Evolutionary conservation across 129 eudicot species (phyloP).

Genomic region (Saussurea involucrata): DNA sequence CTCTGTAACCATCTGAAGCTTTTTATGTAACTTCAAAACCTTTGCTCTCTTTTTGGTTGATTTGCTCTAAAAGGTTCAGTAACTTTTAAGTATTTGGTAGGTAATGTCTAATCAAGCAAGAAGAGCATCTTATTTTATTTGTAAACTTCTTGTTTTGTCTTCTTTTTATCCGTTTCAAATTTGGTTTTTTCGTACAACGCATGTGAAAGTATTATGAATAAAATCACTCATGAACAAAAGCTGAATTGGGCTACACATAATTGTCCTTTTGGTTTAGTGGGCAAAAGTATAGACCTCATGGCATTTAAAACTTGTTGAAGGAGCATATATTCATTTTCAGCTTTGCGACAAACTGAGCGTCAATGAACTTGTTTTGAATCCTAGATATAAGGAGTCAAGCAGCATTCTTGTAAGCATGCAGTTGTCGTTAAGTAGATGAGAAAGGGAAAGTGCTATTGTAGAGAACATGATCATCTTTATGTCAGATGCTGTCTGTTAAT

Average conservation of each 20-base stretch:
- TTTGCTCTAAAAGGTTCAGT: constrained; percentile 2
- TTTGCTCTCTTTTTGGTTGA: background rate
- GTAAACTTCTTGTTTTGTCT: background rate
- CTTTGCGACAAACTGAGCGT: background rate
- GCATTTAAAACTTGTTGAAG: background rate
- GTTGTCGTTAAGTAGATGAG: background rate
- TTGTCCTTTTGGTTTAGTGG: background rate
- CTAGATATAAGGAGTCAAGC: background rate
- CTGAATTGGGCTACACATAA: background rate
- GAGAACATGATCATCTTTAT: background rate
- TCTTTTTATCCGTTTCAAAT: background rate
- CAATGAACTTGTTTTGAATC: background rate
- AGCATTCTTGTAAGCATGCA: background rate
- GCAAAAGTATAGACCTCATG: background rate
- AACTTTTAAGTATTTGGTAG: constrained; percentile 11
- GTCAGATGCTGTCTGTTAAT: background rate
- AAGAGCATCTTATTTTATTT: background rate
- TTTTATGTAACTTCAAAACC: constrained; percentile 10
- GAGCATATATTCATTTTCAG: background rate
- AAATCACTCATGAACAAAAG: background rate
- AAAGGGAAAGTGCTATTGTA: background rate
- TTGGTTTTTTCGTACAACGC: background rate
- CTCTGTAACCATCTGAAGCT: background rate
- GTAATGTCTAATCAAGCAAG: constrained; percentile 16
- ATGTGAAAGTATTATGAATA: background rate